Conservation (phyloP, 352 stramenopile genomes). For the Phytophthora meadii region DNA sequence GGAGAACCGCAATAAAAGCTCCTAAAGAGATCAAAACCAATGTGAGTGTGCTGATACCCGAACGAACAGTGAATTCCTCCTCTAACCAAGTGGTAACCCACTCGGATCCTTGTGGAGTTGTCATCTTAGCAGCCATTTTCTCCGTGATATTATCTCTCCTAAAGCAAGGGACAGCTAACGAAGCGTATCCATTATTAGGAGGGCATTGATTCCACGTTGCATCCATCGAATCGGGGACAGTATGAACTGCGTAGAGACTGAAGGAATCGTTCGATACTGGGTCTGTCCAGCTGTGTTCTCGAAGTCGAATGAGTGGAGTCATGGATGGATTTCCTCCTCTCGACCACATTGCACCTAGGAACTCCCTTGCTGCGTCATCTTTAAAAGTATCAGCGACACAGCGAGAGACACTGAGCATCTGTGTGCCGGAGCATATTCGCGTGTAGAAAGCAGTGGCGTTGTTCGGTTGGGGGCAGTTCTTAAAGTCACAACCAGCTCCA, state of each 20-base stretch:
- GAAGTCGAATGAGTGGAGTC: conserved; percentile 20
- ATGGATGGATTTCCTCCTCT: conserved; percentile 25
- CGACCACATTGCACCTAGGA: conserved; percentile 37
- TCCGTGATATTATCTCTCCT: conserved; percentile 6
- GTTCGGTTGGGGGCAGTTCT: conserved; percentile 39
- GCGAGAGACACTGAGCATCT: conserved; percentile 39
- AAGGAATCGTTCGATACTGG: conserved; percentile 10
- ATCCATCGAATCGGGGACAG: conserved; percentile 10
- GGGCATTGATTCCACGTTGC: conserved; percentile 17
- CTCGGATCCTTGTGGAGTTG: conserved; percentile 5
- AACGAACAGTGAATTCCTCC: conserved; percentile 18
- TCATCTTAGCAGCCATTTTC: conserved; percentile 18
- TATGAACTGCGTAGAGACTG: conserved; percentile 34
- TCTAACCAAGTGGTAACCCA: conserved; percentile 29
- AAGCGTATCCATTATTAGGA: conserved; percentile 7
- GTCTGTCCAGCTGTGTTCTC: conserved; percentile 28
- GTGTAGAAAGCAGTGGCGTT: conserved; percentile 12
- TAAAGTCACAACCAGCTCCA: conserved; percentile 18
- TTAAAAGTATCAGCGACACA: conserved; percentile 38
- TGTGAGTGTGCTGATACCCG: neutral
- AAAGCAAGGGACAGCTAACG: conserved; percentile 25
- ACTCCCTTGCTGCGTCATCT: neutral
- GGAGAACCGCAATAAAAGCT: conserved; percentile 10
- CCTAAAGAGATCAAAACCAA: conserved; percentile 17
- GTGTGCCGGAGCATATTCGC: conserved; percentile 30